Percentiles rank a stretch among this genome's conserved stretches.
Conservation (phyloP, 352 stramenopile genomes). For the Pythium oligandrum region DNA sequence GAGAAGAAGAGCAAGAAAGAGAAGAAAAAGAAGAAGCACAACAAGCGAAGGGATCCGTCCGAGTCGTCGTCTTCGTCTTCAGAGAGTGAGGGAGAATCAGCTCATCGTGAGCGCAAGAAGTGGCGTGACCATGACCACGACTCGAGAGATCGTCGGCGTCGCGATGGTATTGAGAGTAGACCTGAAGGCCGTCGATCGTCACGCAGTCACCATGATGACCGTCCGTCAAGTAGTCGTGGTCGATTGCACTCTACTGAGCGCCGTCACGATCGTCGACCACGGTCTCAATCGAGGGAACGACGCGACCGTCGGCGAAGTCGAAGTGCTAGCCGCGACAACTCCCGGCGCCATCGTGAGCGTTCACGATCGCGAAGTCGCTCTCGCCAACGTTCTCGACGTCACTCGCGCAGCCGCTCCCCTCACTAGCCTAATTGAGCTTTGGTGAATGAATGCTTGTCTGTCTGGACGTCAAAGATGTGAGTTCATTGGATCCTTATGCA, state of each 20-base stretch:
- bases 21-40: slow-evolving; percentile 29
- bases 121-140: neutral
- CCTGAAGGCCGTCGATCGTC: neutral
- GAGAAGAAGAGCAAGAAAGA: slow-evolving; percentile 24
- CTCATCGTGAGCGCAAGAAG: neutral
- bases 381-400: neutral
- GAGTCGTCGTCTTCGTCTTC: slow-evolving; percentile 13
- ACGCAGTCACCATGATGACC: slow-evolving; percentile 4
- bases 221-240: neutral
- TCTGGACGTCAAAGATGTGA: no score
- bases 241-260: neutral
- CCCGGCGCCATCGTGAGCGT: neutral
- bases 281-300: neutral
- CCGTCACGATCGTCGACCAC: neutral
- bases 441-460: no score
- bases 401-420: neutral
- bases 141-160: slow-evolving; percentile 7
- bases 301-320: neutral
- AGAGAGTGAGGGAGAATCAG: slow-evolving; percentile 4
- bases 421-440: neutral
- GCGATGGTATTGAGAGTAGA: slow-evolving; percentile 10
- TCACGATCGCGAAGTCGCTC: neutral
- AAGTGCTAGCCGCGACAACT: neutral
- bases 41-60: slow-evolving; percentile 19
- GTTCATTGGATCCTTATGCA: no score